Evolutionary conservation across 306 rosid genomes (phyloP), one percentile per base, ranked within the genome.

Genomic region (Pyrus pyrifolia): DNA sequence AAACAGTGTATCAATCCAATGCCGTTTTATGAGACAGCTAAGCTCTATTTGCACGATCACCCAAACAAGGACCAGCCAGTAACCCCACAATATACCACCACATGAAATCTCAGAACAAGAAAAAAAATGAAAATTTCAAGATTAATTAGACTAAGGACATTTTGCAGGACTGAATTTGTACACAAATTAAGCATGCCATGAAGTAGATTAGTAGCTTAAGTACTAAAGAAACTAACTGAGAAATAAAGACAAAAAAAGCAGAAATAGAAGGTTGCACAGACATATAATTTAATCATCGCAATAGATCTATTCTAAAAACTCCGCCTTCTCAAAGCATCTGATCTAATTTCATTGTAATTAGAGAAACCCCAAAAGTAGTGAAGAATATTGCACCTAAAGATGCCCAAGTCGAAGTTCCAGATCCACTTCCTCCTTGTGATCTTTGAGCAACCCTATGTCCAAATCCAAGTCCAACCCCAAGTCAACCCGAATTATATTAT

Each of bases 371-470:
- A 49, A 19, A 31, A 65, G 40, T 44, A 11, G 64, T 49, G 78
- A 79, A 52, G 51, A 58, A 58, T n/a, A 58, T 59, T 75, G 66
- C 72, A 76, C 21, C 65, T 65, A 49, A 45, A 74, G 66, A 76
- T 67, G 73, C 53, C 88, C 89, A 17, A 93, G 96, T 78, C 95
- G 91, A 80, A 93, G 93, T 84, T 93, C 98, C 91, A 93, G 84
- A 85, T 93, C 98, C 58, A 93, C 80, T 61, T 83, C 85, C 82
- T 88, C 88, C 29, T 74, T 61, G 7, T 45, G 84, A 71, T 86
- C 83, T 79, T 85, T 78, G 68, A 82, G 70, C 66, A 82, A 70
- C 25, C 89, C 88, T 83, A 86, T 74, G 69, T 89, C 88, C 80
- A 89, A 80, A 73, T 89, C 96, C 82, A 91, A 82, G 70, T 89